Conservation (phyloP, 495 filamentous ascomycete genomes). For the Aspergillus egyptiacus region DNA sequence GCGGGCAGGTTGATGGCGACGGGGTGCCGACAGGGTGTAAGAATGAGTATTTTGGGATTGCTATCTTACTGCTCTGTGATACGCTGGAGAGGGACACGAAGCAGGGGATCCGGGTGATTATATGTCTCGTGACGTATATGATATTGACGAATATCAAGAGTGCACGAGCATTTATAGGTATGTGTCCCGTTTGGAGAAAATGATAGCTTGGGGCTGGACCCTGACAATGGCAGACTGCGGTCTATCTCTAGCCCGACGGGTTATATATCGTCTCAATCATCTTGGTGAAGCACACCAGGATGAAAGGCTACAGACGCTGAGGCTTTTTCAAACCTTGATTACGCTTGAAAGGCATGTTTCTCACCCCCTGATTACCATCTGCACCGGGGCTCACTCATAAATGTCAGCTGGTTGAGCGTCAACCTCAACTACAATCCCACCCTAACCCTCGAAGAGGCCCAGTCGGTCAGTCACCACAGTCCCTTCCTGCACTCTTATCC, state of each 20-base stretch:
- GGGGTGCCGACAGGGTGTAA: neutral
- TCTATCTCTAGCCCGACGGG: neutral
- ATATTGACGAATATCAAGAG: neutral
- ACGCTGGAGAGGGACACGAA: neutral
- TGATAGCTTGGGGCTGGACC: neutral
- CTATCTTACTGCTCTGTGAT: neutral
- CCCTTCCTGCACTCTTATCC: neutral
- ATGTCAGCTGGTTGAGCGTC: neutral
- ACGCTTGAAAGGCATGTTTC: neutral
- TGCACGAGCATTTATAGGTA: neutral
- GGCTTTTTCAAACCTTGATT: neutral
- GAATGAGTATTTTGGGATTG: neutral
- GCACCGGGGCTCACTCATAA: neutral
- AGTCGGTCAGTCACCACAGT: neutral
- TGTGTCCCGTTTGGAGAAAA: neutral
- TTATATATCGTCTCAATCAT: neutral
- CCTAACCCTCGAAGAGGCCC: neutral
- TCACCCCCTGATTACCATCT: no score
- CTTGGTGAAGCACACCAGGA: neutral
- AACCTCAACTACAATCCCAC: neutral
- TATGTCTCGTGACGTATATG: neutral
- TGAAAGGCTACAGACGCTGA: neutral
- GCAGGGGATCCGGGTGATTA: neutral
- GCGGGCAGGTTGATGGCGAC: neutral
- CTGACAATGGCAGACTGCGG: neutral